Evolutionary conservation across 495 filamentous ascomycete genomes (phyloP).

Genomic region (Usnea hakonensis): DNA sequence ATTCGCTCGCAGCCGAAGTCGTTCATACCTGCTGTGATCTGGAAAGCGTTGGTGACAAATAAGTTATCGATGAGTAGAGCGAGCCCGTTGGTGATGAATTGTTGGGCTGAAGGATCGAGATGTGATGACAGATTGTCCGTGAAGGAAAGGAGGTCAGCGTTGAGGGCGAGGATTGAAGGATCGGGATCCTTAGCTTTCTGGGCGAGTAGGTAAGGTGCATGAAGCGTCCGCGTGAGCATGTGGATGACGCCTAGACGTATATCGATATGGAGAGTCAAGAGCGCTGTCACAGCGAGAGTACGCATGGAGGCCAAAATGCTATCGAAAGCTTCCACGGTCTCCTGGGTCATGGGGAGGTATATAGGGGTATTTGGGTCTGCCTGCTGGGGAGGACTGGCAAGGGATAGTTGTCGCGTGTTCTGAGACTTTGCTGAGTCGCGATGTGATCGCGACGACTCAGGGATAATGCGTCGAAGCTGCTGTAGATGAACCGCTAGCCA

Average conservation of each 20-base stretch:
- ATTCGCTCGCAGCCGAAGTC: slow-evolving; percentile 67
- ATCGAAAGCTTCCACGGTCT: slow-evolving; percentile 86
- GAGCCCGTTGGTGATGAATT: slow-evolving; percentile 68
- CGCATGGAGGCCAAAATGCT: slow-evolving; percentile 71
- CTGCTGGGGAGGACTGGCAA: slow-evolving; percentile 54
- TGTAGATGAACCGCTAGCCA: slow-evolving; percentile 80
- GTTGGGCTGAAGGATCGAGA: slow-evolving; percentile 51
- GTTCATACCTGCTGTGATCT: slow-evolving; percentile 61
- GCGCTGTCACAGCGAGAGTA: slow-evolving; percentile 62
- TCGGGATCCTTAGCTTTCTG: slow-evolving; percentile 74
- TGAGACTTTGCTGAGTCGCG: slow-evolving; percentile 34
- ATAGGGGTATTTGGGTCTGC: slow-evolving; percentile 52
- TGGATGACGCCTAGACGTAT: slow-evolving; percentile 75
- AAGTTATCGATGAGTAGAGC: slow-evolving; percentile 61
- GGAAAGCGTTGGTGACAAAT: slow-evolving; percentile 55
- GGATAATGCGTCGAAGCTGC: slow-evolving; percentile 65
- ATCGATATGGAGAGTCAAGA: slow-evolving; percentile 81
- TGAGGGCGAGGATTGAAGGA: slow-evolving; percentile 65
- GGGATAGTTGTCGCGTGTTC: slow-evolving; percentile 67
- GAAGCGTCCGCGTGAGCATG: slow-evolving; percentile 44
- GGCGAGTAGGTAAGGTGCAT: slow-evolving; percentile 50
- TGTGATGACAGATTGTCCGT: slow-evolving; percentile 70
- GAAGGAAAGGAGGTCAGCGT: slow-evolving; percentile 70
- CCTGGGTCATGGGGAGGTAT: slow-evolving; percentile 81
- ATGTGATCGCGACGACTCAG: slow-evolving; percentile 31